Evolutionary conservation across 129 eudicot genomes (phyloP).

Genomic region (Apium graveolens): DNA sequence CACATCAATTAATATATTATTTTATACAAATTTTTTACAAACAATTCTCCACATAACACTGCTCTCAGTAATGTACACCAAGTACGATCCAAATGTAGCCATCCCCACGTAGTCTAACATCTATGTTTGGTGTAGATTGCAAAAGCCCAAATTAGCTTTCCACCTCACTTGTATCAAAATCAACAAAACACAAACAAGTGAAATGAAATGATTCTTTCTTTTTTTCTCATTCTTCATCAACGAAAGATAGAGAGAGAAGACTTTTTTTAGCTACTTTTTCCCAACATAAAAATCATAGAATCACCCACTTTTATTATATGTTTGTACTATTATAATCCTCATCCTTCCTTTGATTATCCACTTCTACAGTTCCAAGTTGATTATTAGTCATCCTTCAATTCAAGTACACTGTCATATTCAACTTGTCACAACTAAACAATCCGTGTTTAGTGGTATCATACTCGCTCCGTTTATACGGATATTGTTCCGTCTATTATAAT

Average conservation of each 20-base stretch:
- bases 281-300: slow-evolving; percentile 39
- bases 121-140: background rate
- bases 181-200: slow-evolving; percentile 23
- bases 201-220: slow-evolving; percentile 5
- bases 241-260: background rate
- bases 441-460: background rate
- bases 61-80: too few relatives aligned
- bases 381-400: background rate
- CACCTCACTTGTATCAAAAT: slow-evolving; percentile 38
- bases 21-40: too few relatives aligned
- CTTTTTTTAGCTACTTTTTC: slow-evolving; percentile 12
- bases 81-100: background rate
- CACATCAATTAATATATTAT: too few relatives aligned
- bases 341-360: slow-evolving; percentile 39
- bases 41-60: too few relatives aligned
- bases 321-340: slow-evolving; percentile 19
- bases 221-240: background rate
- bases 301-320: slow-evolving; percentile 21
- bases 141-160: slow-evolving; percentile 21
- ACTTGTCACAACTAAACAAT: background rate
- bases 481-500: too few relatives aligned
- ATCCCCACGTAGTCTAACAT: slow-evolving; percentile 20
- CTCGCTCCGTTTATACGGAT: too few relatives aligned
- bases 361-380: slow-evolving; percentile 21
- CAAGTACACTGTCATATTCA: background rate